Evolutionary conservation across 179 eudicot genomes (phyloP).

Genomic region (Beta lomatogona): DNA sequence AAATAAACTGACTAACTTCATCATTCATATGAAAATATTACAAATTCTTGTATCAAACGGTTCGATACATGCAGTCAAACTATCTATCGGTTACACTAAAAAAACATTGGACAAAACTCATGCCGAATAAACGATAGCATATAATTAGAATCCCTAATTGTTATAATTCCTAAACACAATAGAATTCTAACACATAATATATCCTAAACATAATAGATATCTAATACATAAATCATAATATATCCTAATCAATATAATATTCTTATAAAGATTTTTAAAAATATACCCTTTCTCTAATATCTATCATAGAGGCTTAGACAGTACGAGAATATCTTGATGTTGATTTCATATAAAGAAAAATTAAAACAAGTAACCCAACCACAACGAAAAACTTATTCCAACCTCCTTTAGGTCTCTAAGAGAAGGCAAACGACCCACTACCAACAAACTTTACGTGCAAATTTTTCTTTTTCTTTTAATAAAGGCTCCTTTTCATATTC

Average conservation of each 20-base stretch:
- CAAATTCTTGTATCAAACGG: too few species aligned
- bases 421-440: slow-evolving; percentile 11
- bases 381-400: not conserved
- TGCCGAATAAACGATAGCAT: too few species aligned
- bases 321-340: not conserved
- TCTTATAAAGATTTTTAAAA: not conserved
- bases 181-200: not conserved
- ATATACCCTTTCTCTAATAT: not conserved
- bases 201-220: not conserved
- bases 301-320: not conserved
- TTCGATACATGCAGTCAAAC: too few species aligned
- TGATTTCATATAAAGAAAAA: not conserved
- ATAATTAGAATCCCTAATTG: too few species aligned
- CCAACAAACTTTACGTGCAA: not conserved
- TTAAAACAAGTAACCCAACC: slow-evolving; percentile 6
- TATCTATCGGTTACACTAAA: too few species aligned
- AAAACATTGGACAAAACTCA: too few species aligned
- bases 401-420: too few species aligned
- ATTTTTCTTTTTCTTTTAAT: too few species aligned
- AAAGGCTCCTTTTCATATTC: not conserved
- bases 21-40: too few species aligned
- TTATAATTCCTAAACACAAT: not conserved
- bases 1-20: too few species aligned
- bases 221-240: not conserved
- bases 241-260: not conserved